These are phyloP conservation scores for Fibroporia radiculosa DNA, from an alignment of 768 basidiomycete genomes.

Conservation along the genomic window DNA sequence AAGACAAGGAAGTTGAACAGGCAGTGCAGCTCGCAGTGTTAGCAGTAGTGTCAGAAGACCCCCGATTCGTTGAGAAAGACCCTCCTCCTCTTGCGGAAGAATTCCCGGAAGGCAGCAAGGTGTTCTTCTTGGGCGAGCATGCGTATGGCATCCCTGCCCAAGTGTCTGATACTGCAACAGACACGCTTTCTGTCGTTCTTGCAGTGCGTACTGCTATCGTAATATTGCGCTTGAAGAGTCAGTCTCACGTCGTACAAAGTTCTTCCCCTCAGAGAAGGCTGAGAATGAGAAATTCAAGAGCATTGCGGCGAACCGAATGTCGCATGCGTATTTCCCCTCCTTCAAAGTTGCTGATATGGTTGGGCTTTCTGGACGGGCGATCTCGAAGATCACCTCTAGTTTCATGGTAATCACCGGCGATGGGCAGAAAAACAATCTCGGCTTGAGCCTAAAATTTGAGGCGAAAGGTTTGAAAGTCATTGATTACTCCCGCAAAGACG, in stretches of 20 bases:
- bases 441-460: constrained; percentile 94
- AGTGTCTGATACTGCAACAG: constrained; percentile 64
- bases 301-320: constrained; percentile 44
- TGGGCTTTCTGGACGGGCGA: constrained; percentile 65
- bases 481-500: constrained; percentile 82
- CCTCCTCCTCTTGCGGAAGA: constrained; percentile 81
- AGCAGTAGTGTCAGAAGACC: constrained; percentile 82
- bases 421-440: constrained; percentile 78
- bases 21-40: constrained; percentile 83
- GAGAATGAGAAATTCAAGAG: constrained; percentile 76
- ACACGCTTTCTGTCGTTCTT: constrained; percentile 70
- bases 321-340: constrained; percentile 66
- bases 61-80: constrained; percentile 73
- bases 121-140: constrained; percentile 94
- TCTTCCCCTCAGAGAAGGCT: constrained; percentile 75
- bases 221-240: neutral
- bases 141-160: constrained; percentile 96
- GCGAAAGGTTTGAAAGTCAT: constrained; percentile 89
- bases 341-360: constrained; percentile 71
- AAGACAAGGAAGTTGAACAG: constrained; percentile 76
- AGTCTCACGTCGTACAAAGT: constrained; percentile 36
- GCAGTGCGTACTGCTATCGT: constrained; percentile 46
- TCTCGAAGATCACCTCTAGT: constrained; percentile 90
- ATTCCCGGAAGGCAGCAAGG: constrained; percentile 82
- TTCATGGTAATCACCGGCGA: constrained; percentile 81